Percentiles rank a stretch among this genome's conserved stretches.
phyloP scores from a whole-genome alignment of 176 grass and related monocot species.

The Sorghum bicolor region Sorghum_bicolor_NCBIv3 NC_012870.2:74762001-74762500 shows the following conservation, averaged over 20 bases:
- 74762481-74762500: background rate
- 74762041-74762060: background rate
- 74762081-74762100: constrained; percentile 31
- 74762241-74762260: constrained; percentile 97
- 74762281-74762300: constrained; percentile 99
- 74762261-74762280: constrained; percentile 99
- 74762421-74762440: background rate
- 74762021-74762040: background rate
- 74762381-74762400: background rate
- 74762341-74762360: constrained; percentile 4
- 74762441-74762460: constrained; percentile 21
- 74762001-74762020: background rate
- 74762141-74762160: background rate
- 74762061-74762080: background rate
- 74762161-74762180: constrained; percentile 23
- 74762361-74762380: background rate
- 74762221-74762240: constrained; percentile 96
- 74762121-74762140: background rate
- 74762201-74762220: constrained; percentile 97
- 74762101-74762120: background rate
- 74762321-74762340: background rate
- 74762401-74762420: background rate
- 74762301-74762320: constrained; percentile 99
- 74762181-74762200: constrained; percentile 54
- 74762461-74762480: background rate